A percentile compares a stretch with the other conserved stretches of the same genome.
Evolutionary conservation across 179 eudicot species (phyloP).

Genomic region (Spergularia azorica): DNA sequence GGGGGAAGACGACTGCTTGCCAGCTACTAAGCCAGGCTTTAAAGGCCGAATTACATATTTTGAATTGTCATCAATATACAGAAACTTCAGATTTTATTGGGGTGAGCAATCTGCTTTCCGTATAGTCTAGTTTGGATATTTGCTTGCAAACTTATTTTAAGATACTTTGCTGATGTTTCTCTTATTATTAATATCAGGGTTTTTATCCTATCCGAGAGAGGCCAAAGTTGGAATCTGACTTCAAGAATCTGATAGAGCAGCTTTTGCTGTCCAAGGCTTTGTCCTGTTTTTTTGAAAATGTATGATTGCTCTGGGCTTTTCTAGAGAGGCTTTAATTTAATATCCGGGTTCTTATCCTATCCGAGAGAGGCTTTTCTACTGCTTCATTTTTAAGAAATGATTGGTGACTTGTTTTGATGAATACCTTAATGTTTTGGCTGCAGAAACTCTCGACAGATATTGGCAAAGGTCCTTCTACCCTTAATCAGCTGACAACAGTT

Average conservation of each 20-base stretch:
- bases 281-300: constrained; percentile 45
- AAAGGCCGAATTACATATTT: constrained; percentile 61
- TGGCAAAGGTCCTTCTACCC: constrained; percentile 60
- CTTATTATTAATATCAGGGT: constrained; percentile 55
- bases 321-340: neutral
- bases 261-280: constrained; percentile 53
- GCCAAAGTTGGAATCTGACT: constrained; percentile 61
- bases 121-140: neutral
- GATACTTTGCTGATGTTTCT: constrained; percentile 10
- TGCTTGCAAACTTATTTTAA: neutral
- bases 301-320: constrained; percentile 40
- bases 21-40: constrained; percentile 76
- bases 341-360: constrained; percentile 87
- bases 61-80: constrained; percentile 95
- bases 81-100: constrained; percentile 99
- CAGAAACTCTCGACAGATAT: constrained; percentile 78
- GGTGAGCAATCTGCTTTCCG: constrained; percentile 45
- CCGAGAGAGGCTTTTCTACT: constrained; percentile 57
- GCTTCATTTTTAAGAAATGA: neutral
- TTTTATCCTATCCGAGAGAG: constrained; percentile 92
- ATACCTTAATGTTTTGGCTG: constrained; percentile 20
- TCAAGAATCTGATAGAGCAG: constrained; percentile 53
- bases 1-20: constrained; percentile 96
- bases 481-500: constrained; percentile 49
- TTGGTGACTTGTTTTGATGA: constrained; percentile 8